Conservation (phyloP, 305 asterid genomes). For the Ruellia speciosa region DNA sequence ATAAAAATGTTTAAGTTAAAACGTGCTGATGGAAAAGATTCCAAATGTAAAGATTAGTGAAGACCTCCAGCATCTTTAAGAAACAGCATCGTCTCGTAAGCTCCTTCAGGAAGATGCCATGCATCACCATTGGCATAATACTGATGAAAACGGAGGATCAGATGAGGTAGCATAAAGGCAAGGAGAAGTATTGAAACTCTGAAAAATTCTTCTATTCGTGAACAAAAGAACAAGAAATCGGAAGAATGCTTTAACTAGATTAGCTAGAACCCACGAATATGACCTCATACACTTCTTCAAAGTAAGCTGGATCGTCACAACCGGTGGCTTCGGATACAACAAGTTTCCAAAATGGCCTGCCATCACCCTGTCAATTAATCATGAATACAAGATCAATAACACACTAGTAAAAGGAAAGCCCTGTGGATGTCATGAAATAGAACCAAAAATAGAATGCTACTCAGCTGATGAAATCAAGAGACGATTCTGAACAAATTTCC, state of each 20-base stretch:
- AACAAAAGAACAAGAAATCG: no score
- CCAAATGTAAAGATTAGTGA: conserved; percentile 22
- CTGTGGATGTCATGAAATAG: not conserved
- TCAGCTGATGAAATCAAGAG: conserved; percentile 3
- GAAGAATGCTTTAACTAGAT: not conserved
- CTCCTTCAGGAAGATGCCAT: conserved; percentile 89
- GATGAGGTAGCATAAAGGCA: conserved; percentile 8
- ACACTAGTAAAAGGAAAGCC: not conserved
- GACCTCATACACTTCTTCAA: conserved; percentile 90
- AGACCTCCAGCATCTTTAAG: conserved; percentile 78
- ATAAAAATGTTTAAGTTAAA: not conserved
- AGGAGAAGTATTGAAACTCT: not conserved
- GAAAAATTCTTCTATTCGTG: no score
- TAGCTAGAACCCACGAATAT: not conserved
- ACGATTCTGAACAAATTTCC: not conserved
- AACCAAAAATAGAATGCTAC: conserved; percentile 1
- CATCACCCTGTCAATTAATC: conserved; percentile 64
- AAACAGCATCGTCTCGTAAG: conserved; percentile 48
- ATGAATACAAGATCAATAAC: conserved; percentile 5
- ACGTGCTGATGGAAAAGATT: not conserved
- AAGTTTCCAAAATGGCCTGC: conserved; percentile 84
- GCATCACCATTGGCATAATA: conserved; percentile 88
- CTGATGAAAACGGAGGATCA: conserved; percentile 34
- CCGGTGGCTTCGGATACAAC: conserved; percentile 91
- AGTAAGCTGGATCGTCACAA: conserved; percentile 45